A percentile compares a stretch with the other conserved stretches of the same genome.
These are phyloP conservation scores for Monosporascus sp. DNA, from an alignment of 2,329 filamentous ascomycete species.

Conservation along the genomic window DNA sequence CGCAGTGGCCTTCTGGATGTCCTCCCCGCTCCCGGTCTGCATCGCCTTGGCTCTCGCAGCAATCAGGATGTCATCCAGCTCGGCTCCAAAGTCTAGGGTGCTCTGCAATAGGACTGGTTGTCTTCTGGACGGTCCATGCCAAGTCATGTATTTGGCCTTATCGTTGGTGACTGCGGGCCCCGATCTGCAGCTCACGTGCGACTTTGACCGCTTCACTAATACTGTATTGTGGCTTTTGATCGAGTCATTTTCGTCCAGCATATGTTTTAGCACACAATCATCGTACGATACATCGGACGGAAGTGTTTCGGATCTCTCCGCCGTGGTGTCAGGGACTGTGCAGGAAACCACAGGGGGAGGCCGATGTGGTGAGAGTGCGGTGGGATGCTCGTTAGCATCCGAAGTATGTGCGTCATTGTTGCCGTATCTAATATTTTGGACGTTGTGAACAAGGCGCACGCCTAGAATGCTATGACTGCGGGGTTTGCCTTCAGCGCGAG, in stretches of 20 bases:
- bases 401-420: conserved; percentile 2
- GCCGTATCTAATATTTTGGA: conserved; percentile 18
- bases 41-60: not conserved
- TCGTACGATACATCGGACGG: conserved; percentile 18
- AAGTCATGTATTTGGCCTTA: conserved; percentile 14
- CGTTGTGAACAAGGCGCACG: conserved; percentile 19
- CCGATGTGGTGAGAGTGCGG: not conserved
- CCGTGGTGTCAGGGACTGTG: not conserved
- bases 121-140: conserved; percentile 12
- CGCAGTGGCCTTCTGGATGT: not conserved
- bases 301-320: conserved; percentile 8
- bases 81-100: conserved; percentile 12
- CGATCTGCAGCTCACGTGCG: not conserved
- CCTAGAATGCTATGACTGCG: conserved; percentile 10
- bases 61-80: conserved; percentile 13
- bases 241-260: conserved; percentile 18
- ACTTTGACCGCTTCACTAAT: conserved; percentile 4
- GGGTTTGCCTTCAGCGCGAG: conserved; percentile 19
- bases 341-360: not conserved
- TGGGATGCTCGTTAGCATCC: conserved; percentile 1
- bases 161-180: not conserved
- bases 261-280: conserved; percentile 22
- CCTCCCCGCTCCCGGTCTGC: not conserved
- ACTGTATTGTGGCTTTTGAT: conserved; percentile 2
- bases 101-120: conserved; percentile 11